Evolutionary conservation across 78 protist genomes (phyloP).

Genomic region (Dictyostelium citrinum): DNA sequence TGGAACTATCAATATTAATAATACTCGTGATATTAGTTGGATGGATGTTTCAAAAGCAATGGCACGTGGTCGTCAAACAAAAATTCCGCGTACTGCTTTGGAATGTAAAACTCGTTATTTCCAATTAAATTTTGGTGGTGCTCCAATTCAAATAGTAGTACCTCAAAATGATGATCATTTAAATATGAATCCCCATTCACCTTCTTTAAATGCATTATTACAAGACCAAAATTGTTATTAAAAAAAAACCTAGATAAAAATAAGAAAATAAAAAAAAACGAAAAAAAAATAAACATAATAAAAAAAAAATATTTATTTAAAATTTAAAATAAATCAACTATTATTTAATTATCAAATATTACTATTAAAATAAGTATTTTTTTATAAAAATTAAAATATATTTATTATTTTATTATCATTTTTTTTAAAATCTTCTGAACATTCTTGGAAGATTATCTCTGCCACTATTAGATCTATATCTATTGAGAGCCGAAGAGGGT

Average conservation of each 20-base stretch:
- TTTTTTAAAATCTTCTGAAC: background rate
- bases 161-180: background rate
- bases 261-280: background rate
- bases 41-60: constrained; percentile 64
- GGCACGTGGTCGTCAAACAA: constrained; percentile 70
- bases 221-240: constrained; percentile 15
- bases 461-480: constrained; percentile 4
- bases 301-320: background rate
- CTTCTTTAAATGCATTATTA: constrained; percentile 28
- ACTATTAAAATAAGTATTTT: background rate
- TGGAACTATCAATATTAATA: background rate
- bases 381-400: background rate
- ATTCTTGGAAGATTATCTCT: background rate
- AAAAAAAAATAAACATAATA: background rate
- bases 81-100: constrained; percentile 61
- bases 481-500: background rate
- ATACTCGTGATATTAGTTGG: constrained; percentile 39
- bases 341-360: background rate
- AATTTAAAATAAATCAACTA: background rate
- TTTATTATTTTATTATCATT: background rate
- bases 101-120: constrained; percentile 57
- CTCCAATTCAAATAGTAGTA: constrained; percentile 33
- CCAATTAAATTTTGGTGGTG: constrained; percentile 38
- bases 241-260: background rate
- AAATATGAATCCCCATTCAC: constrained; percentile 23